These are phyloP conservation scores for Amauroascus verrucosus DNA, from an alignment of 2,329 filamentous ascomycete genomes.

Conservation along the genomic window DNA sequence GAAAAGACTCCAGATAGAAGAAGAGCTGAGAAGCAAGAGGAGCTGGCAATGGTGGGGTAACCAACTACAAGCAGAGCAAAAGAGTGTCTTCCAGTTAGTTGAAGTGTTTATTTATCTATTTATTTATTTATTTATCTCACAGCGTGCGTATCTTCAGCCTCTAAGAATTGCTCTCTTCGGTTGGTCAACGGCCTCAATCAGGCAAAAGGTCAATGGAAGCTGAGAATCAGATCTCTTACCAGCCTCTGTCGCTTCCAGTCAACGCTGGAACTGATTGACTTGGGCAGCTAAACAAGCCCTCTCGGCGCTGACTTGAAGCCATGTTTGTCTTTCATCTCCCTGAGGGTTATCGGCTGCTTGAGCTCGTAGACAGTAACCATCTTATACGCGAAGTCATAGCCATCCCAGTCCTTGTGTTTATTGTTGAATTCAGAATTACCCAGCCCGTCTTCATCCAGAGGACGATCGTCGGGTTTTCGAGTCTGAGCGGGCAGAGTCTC, in stretches of 20 bases:
- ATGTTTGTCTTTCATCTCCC: constrained; percentile 35
- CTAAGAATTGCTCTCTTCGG: too few relatives aligned
- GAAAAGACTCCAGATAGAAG: too few relatives aligned
- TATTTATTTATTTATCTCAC: too few relatives aligned
- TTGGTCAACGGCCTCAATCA: too few relatives aligned
- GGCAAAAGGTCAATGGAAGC: too few relatives aligned
- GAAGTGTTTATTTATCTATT: too few relatives aligned
- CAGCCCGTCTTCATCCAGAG: constrained; percentile 16
- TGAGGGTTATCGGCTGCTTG: constrained; percentile 1
- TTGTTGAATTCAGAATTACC: constrained; percentile 24
- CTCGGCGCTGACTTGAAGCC: constrained; percentile 40
- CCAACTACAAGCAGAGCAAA: too few relatives aligned
- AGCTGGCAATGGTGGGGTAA: too few relatives aligned
- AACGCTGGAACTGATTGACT: constrained; percentile 3
- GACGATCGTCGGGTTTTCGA: constrained; percentile 12
- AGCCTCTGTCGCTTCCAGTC: constrained; percentile 11
- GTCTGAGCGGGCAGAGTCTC: constrained; percentile 12
- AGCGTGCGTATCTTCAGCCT: too few relatives aligned
- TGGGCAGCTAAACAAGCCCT: constrained; percentile 4
- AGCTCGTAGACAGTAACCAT: constrained; percentile 21
- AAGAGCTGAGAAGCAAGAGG: too few relatives aligned
- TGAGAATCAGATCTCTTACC: too few relatives aligned
- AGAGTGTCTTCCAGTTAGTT: too few relatives aligned
- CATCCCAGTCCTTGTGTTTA: constrained; percentile 19
- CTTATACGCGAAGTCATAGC: constrained; percentile 24